Base-by-base conservation (phyloP, 2,329 filamentous ascomycete species). In the Cephalotrichum gorgonifer region DNA sequence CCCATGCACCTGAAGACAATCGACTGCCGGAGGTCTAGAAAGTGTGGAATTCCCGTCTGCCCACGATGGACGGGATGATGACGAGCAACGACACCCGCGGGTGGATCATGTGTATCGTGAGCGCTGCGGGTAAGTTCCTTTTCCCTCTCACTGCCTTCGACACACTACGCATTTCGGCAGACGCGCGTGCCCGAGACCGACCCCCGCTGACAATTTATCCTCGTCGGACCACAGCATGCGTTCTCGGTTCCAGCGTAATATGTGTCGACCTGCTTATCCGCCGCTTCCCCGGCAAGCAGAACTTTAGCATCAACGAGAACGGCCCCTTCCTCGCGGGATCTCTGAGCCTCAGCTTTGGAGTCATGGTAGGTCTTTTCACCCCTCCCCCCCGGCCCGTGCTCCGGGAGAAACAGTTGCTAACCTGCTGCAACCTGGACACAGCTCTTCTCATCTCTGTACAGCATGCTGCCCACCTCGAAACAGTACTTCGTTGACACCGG, bases 21-120 rank as follows among this genome's bases (percentile, higher is more conserved):
- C 22, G 17, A 4, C 22, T 41, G 11, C 15, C 23, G 8, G 17
- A 47, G 14, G 35, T 17, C 22, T 7, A 17, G 17, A 4, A 22
- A 23, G 27, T 23, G 31, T 15, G 17, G 8, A 30, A 41, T 17
- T 33, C 20, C 25, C 27, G 11, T 28, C 25, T 28, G 17, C 25
- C 17, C 47, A 35, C 17, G 39, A 49, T 49, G 47, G 41, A n/a
- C n/a, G n/a, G 25, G 47, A 22, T 20, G 28, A 11, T 4, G 15
- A 7, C 26, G 3, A 30, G 81, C 62, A 93, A 91, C 70, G 91
- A 97, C 70, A 84, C 84, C 54, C 81, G 89, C 54, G 91, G 93
- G 59, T 97, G 91, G 91, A 84, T 97, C 57, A 88, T 97, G 86
- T 83, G 76, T 60, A 74, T 89, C 55, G 88, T 90, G 65, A 95